Percentiles rank a stretch among this genome's conserved stretches.
Evolutionary conservation across 495 filamentous ascomycete genomes (phyloP).

Genomic region (Tuber indicum): DNA sequence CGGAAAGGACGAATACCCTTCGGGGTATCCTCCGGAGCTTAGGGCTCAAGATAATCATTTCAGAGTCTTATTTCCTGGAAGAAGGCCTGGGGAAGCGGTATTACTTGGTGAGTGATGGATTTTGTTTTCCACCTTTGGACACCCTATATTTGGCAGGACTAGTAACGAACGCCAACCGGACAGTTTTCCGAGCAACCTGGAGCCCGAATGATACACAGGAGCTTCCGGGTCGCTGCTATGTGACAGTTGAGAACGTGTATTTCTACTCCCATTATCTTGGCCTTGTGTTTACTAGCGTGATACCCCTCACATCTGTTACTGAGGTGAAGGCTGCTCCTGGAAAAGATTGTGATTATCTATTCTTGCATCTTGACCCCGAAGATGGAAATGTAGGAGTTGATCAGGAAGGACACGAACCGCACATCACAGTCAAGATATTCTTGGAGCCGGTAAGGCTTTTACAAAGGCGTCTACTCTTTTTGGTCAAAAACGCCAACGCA

Average conservation of each 20-base stretch:
- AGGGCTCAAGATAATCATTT: constrained; percentile 90
- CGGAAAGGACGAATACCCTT: constrained; percentile 59
- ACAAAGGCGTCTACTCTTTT: constrained; percentile 71
- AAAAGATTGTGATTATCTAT: constrained; percentile 87
- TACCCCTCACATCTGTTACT: constrained; percentile 64
- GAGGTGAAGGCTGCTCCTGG: constrained; percentile 88
- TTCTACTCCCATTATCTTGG: constrained; percentile 95
- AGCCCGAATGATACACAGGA: constrained; percentile 70
- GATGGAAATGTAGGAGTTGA: constrained; percentile 56
- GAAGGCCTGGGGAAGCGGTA: constrained; percentile 64
- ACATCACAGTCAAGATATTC: constrained; percentile 84
- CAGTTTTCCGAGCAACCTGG: constrained; percentile 67
- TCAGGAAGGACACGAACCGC: constrained; percentile 42
- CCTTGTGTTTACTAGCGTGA: constrained; percentile 73
- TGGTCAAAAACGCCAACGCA: constrained; percentile 67
- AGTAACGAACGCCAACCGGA: not conserved
- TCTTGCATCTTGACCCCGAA: constrained; percentile 65
- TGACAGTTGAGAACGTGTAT: constrained; percentile 77
- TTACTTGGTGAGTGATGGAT: constrained; percentile 49
- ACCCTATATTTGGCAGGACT: not conserved
- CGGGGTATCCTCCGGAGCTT: constrained; percentile 74
- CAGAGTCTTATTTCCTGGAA: constrained; percentile 77
- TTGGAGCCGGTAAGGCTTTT: constrained; percentile 78
- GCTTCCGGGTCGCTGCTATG: constrained; percentile 79
- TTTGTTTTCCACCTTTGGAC: not conserved